Evolutionary conservation across 2,329 filamentous ascomycete genomes (phyloP).

Genomic region (Bipolaris cookei): DNA sequence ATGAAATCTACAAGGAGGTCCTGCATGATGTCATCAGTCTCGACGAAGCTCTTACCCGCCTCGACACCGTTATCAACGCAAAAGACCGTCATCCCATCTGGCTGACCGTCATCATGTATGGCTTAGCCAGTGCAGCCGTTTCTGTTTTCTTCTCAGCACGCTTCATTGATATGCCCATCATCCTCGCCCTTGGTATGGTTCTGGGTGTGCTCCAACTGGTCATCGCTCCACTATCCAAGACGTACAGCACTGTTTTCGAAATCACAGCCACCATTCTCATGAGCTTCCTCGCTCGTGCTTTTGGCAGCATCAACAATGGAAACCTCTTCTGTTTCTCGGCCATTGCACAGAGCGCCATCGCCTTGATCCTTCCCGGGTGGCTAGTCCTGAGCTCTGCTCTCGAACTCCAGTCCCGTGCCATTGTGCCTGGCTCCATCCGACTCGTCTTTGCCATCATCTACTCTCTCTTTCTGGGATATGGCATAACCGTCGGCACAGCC

Average conservation of each 20-base stretch:
- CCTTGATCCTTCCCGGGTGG: slow-evolving; percentile 57
- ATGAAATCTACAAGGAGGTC: slow-evolving; percentile 79
- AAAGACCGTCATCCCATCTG: slow-evolving; percentile 60
- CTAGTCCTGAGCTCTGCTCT: slow-evolving; percentile 56
- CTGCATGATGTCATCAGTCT: slow-evolving; percentile 74
- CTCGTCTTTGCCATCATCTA: slow-evolving; percentile 61
- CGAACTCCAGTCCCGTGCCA: slow-evolving; percentile 55
- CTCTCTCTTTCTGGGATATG: slow-evolving; percentile 58
- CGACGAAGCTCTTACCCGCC: slow-evolving; percentile 69
- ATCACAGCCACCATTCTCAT: slow-evolving; percentile 55
- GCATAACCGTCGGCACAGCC: slow-evolving; percentile 57
- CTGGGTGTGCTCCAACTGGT: slow-evolving; percentile 78
- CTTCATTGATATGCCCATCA: slow-evolving; percentile 78
- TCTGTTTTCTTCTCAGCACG: slow-evolving; percentile 80
- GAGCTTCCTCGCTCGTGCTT: slow-evolving; percentile 55
- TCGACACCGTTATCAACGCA: slow-evolving; percentile 67
- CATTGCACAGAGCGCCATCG: slow-evolving; percentile 57
- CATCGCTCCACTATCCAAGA: slow-evolving; percentile 72
- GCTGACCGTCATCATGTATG: slow-evolving; percentile 69
- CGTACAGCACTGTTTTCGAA: slow-evolving; percentile 64
- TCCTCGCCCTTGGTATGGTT: slow-evolving; percentile 74
- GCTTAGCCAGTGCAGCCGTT: slow-evolving; percentile 74
- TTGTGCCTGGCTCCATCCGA: slow-evolving; percentile 57
- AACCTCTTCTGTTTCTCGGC: slow-evolving; percentile 57
- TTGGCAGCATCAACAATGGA: slow-evolving; percentile 54